Evolutionary conservation across 169 alveolate genomes (phyloP), one percentile per base, ranked within the genome.

Genomic region (Condylostoma magnum): DNA sequence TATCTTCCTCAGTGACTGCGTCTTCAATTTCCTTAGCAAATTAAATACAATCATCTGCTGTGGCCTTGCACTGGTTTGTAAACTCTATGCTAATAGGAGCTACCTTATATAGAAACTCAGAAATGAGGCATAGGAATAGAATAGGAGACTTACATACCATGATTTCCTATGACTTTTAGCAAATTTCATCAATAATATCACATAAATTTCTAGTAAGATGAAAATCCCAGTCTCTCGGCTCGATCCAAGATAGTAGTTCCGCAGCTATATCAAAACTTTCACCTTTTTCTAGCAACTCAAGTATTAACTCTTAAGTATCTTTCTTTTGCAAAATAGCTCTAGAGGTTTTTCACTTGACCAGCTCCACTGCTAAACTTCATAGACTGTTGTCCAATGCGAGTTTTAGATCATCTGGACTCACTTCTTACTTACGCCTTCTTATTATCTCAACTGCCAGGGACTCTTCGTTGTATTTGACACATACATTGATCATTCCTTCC

Each of bases 11-110:
- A 54, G 69, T 71, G 31, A 69, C 76, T 22, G 77, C 56, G 18
- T 81, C 88, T 51, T 81, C 84, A 1, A 76, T 74, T 56, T 69
- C 57, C 68, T 76, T 73, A 38, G 80, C 79, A 38, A 80, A 80
- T 22, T 58, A 68, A 34, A 75, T 58, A 31, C 69, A 48, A 33
- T 44, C 38, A 38, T 55, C 58, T 10, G 77, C 28, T 4, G 66
- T 67, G 57, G 69, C 63, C 48, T 60, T 57, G 52, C 87, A 80
- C 37, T 48, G 47, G 30, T 46, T 68, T 12, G 63, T 63, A 54
- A 75, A 68, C 8, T 70, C 36, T 46, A 79, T 51, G 22, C 73
- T 65, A 27, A 69, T 56, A 51, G 55, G 72, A 43, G 76, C 58
- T 36, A 80, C 69, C 36, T 75, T 69, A 22, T 34, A 60, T 27